phyloP scores from a whole-genome alignment of 1,139 yeast species.

The Pichia sp. region DNA sequence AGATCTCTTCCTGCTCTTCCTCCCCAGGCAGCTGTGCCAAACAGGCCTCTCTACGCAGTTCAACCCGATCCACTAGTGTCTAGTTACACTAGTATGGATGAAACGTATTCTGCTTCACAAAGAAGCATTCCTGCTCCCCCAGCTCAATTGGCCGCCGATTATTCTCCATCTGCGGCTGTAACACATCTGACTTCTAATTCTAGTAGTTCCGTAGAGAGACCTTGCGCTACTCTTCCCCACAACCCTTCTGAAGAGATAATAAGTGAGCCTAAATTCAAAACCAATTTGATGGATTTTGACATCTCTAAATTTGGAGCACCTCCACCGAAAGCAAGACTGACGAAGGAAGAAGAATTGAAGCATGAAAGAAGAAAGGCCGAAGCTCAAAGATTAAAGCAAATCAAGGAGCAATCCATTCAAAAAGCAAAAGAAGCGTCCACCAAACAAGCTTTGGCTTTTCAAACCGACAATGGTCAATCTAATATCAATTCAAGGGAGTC shows the following conservation, averaged over 20 bases:
- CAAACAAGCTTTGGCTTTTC: too few species aligned
- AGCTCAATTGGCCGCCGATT: not conserved
- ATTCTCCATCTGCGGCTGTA: not conserved
- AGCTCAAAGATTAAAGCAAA: slow-evolving; percentile 17
- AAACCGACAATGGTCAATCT: too few species aligned
- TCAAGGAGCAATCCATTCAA: slow-evolving; percentile 20
- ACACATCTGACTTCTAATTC: not conserved
- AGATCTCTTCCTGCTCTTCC: not conserved
- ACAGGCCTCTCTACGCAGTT: not conserved
- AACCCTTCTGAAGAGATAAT: slow-evolving; percentile 13
- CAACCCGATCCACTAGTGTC: not conserved
- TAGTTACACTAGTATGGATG: not conserved
- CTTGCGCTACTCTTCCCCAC: not conserved
- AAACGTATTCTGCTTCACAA: not conserved
- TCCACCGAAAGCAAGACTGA: slow-evolving; percentile 25
- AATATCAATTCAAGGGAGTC: too few species aligned
- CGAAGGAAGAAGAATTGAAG: slow-evolving; percentile 17
- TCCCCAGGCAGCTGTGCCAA: too few species aligned
- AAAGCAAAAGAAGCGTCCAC: slow-evolving; percentile 16
- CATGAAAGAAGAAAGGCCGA: slow-evolving; percentile 17
- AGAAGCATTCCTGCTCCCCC: not conserved
- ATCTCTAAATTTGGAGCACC: slow-evolving; percentile 27
- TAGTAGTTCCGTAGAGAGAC: not conserved
- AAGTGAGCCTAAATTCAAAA: slow-evolving; percentile 22
- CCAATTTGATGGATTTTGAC: slow-evolving; percentile 25